phyloP scores from a whole-genome alignment of 176 grass and related monocot genomes.

The Aegilops speltoides region DNA sequence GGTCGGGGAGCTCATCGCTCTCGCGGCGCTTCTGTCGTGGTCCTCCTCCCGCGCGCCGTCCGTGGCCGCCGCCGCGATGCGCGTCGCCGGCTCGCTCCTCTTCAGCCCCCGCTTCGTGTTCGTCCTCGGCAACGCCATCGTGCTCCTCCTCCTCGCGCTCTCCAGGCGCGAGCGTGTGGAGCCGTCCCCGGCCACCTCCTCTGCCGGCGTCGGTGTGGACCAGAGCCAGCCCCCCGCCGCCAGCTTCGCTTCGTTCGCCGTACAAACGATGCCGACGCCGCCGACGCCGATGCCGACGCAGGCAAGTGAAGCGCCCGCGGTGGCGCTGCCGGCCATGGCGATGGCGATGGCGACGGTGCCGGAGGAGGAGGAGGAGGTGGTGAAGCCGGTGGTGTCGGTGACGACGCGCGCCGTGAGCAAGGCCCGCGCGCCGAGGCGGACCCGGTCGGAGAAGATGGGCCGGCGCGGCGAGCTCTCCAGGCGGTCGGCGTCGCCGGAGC shows the following conservation, averaged over 20 bases:
- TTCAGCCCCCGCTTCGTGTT: conserved; percentile 70
- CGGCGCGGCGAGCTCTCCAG: neutral
- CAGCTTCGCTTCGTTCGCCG: neutral
- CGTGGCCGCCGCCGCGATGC: conserved; percentile 34
- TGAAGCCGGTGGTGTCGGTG: conserved; percentile 14
- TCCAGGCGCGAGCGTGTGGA: conserved; percentile 53
- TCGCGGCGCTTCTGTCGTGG: conserved; percentile 58
- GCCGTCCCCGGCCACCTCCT: conserved; percentile 3
- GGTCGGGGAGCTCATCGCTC: conserved; percentile 53
- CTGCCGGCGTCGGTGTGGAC: accelerated
- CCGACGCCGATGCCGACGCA: neutral
- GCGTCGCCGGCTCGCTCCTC: conserved; percentile 41
- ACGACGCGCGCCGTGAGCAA: conserved; percentile 30
- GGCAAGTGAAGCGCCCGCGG: neutral
- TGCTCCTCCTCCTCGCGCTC: conserved; percentile 70
- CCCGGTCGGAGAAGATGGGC: conserved; percentile 63
- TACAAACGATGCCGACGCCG: neutral
- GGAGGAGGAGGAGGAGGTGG: conserved; percentile 39
- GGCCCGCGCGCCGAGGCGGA: conserved; percentile 42
- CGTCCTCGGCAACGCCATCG: conserved; percentile 80
- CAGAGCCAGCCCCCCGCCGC: neutral
- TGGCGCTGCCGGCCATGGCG: neutral
- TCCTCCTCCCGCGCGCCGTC: conserved; percentile 50
- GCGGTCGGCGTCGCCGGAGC: conserved; percentile 43
- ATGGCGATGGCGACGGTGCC: neutral